These are phyloP conservation scores for Kingdonia uniflora DNA, from an alignment of 164 flowering plant species.

Conservation along the genomic window DNA sequence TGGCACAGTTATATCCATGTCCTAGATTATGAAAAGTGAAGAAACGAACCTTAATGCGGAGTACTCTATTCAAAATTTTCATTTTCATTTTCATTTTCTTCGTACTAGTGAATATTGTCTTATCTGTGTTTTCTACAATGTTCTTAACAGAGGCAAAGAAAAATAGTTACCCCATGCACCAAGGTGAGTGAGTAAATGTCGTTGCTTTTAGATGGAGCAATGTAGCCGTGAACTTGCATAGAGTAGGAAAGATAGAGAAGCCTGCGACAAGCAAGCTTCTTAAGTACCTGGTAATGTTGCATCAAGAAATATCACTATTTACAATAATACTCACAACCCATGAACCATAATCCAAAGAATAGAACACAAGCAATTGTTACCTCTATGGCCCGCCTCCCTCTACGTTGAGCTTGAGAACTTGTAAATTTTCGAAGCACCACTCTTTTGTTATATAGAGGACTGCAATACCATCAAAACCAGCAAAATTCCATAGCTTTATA, in stretches of 20 bases:
- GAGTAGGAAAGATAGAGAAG: conserved; percentile 90
- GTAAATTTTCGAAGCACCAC: conserved; percentile 76
- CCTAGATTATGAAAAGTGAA: too few relatives aligned
- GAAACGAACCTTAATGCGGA: too few relatives aligned
- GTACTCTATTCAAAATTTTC: too few relatives aligned
- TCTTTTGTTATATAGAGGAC: conserved; percentile 57
- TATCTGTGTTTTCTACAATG: background rate
- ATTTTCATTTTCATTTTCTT: background rate
- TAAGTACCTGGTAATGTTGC: conserved; percentile 69
- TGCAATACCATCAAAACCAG: conserved; percentile 20
- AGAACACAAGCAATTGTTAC: conserved; percentile 18
- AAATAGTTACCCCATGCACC: conserved; percentile 76
- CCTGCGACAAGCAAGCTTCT: conserved; percentile 64
- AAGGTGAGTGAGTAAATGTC: conserved; percentile 51
- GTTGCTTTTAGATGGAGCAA: conserved; percentile 32
- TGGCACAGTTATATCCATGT: too few relatives aligned
- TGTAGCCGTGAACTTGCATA: conserved; percentile 93
- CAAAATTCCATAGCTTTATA: too few relatives aligned
- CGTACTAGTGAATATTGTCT: background rate
- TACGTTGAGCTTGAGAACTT: conserved; percentile 74
- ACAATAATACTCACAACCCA: background rate
- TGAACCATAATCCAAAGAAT: background rate
- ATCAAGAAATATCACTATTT: background rate
- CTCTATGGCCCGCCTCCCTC: conserved; percentile 90
- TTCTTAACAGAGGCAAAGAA: background rate